Evolutionary conservation across 345 rosid genomes (phyloP), one percentile per base, ranked within the genome.

Genomic region (Cardiospermum halicacabum): DNA sequence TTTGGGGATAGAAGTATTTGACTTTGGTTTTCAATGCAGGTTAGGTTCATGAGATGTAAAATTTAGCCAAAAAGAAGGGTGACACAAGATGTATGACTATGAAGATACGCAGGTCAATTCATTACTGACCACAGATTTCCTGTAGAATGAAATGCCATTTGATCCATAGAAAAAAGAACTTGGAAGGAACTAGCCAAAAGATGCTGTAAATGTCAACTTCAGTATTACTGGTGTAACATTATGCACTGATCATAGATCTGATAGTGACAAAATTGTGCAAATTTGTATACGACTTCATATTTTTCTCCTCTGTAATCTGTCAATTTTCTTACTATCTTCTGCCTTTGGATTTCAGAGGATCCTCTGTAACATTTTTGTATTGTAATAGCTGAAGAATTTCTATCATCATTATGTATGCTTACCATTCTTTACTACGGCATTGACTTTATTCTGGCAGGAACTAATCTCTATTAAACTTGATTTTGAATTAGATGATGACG

Each of bases 61-160:
- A 65, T 39, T 18, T 10, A 59, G 60, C 18, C 40, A 53, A 65
- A 64, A n/a, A 39, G 49, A 65, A 40, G 42, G 16, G 32, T 21
- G 2, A 11, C 4, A 32, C 18, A 51, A 50, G 51, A 39, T 39
- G n/a, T 53, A 65, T 19, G n/a, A 54, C 28, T n/a, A 40, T 11
- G 7, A 36, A 51, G 48, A 53, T 37, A 11, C 5, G 11, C 58
- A 11, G 7, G 11, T n/a, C 18, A n/a, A 27, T 8, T 42, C 21
- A 30, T 48, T 13, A 11, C 43, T 49, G 28, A 26, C 43, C 7
- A n/a, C 26, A 10, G 31, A 51, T 26, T 53, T 22, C 12, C 18
- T 0, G 16, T 5, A 27, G 37, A 64, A 51, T 25, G 19, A 34
- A 34, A 8, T 24, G 47, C 36, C 37, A 15, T 24, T 37, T 53